Conservation (phyloP, 2,329 filamentous ascomycete genomes). For the Aspergillus sp. region DNA sequence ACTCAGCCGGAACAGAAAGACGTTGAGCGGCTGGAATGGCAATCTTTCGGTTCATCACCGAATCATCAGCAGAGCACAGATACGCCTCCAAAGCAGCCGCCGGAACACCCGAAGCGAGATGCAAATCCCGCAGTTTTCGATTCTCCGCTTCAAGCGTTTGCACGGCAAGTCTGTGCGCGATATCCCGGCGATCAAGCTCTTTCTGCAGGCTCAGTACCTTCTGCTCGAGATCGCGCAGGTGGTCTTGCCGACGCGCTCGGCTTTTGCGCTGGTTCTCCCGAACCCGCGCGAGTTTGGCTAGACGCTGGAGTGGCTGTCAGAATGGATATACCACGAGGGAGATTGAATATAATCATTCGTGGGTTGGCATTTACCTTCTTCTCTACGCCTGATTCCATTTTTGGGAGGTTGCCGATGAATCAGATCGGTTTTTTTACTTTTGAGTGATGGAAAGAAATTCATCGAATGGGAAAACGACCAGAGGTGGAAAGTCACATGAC, state of each 20-base stretch:
- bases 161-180: slow-evolving; percentile 32
- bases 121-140: slow-evolving; percentile 26
- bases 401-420: too few relatives aligned
- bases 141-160: slow-evolving; percentile 39
- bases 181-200: slow-evolving; percentile 30
- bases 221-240: slow-evolving; percentile 38
- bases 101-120: slow-evolving; percentile 27
- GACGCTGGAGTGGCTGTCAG: slow-evolving; percentile 17
- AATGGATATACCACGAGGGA: background rate
- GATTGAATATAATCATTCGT: too few relatives aligned
- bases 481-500: too few relatives aligned
- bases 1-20: background rate
- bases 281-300: slow-evolving; percentile 40
- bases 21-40: slow-evolving; percentile 35
- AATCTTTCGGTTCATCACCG: slow-evolving; percentile 27
- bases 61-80: slow-evolving; percentile 21
- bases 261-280: slow-evolving; percentile 41
- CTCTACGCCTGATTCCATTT: too few relatives aligned
- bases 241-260: slow-evolving; percentile 36
- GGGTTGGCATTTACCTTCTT: too few relatives aligned
- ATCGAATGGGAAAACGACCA: too few relatives aligned
- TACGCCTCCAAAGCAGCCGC: slow-evolving; percentile 27
- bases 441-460: too few relatives aligned
- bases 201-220: slow-evolving; percentile 29
- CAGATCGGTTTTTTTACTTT: too few relatives aligned